phyloP scores from a whole-genome alignment of 2,329 filamentous ascomycete species.

The Xylaria sp. region DNA sequence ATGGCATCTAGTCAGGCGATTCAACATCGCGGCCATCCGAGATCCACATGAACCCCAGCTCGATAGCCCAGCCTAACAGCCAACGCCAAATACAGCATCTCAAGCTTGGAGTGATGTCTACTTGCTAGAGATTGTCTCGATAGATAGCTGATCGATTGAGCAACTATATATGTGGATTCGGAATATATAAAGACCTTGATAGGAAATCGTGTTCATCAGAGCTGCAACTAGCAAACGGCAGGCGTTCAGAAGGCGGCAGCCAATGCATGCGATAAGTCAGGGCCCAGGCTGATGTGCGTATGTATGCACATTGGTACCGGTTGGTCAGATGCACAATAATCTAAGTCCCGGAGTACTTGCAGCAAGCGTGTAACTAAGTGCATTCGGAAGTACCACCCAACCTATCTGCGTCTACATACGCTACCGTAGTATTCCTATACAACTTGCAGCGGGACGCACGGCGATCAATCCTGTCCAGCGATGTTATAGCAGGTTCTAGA shows the following conservation, averaged over 20 bases:
- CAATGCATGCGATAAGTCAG: conserved; percentile 53
- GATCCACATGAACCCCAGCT: conserved; percentile 40
- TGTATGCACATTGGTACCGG: conserved; percentile 28
- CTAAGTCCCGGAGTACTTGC: conserved; percentile 12
- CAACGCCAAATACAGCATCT: conserved; percentile 18
- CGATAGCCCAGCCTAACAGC: conserved; percentile 12
- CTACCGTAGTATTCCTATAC: conserved; percentile 9
- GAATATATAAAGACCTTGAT: not conserved
- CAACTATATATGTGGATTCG: not conserved
- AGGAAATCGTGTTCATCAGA: conserved; percentile 36
- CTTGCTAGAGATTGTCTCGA: not conserved
- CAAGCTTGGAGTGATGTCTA: not conserved
- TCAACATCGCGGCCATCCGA: conserved; percentile 39
- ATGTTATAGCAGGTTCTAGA: conserved; percentile 12
- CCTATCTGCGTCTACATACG: conserved; percentile 15
- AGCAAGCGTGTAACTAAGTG: conserved; percentile 7
- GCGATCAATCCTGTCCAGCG: conserved; percentile 27
- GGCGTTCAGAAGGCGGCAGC: conserved; percentile 48
- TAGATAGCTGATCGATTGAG: not conserved
- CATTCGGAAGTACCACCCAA: conserved; percentile 9
- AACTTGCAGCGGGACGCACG: conserved; percentile 36
- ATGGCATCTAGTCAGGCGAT: conserved; percentile 31
- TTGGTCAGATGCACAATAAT: conserved; percentile 31
- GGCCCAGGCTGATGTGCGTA: conserved; percentile 42
- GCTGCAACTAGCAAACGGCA: conserved; percentile 41